Percentiles rank a stretch among this genome's conserved stretches.
phyloP scores from a whole-genome alignment of 495 filamentous ascomycete genomes.

The Hypoxylon crocopeplum region DNA sequence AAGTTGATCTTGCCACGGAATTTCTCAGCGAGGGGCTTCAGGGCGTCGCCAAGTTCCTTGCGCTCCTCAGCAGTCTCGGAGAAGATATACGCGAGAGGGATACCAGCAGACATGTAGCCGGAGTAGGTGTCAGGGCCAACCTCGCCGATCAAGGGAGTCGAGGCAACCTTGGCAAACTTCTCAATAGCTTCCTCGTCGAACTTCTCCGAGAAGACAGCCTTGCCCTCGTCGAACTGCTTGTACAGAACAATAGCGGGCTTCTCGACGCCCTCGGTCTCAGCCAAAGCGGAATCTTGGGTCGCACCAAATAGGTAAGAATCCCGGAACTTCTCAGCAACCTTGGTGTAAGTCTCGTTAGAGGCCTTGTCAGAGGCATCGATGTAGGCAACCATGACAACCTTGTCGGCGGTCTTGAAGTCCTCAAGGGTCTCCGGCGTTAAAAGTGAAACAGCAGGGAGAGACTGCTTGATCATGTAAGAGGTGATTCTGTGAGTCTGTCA shows the following conservation, averaged over 20 bases:
- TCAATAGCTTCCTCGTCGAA: constrained; percentile 79
- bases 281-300: constrained; percentile 80
- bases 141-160: constrained; percentile 93
- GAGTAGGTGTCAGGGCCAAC: constrained; percentile 98
- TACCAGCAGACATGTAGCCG: constrained; percentile 92
- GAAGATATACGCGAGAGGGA: constrained; percentile 98
- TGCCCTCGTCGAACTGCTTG: constrained; percentile 98
- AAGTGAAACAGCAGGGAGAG: constrained; percentile 86
- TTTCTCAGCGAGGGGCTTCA: constrained; percentile 71
- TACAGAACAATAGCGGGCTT: constrained; percentile 90
- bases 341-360: constrained; percentile 78
- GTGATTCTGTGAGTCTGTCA: constrained; percentile 72
- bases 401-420: constrained; percentile 97
- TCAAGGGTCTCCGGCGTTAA: constrained; percentile 81
- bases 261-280: constrained; percentile 86
- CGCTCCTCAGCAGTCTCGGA: constrained; percentile 92
- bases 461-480: constrained; percentile 99
- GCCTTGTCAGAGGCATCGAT: constrained; percentile 83
- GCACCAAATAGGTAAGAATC: constrained; percentile 93
- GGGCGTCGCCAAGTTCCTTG: constrained; percentile 69
- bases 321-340: constrained; percentile 81
- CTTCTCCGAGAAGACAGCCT: constrained; percentile 78
- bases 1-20: constrained; percentile 91
- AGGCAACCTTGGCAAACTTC: constrained; percentile 80
- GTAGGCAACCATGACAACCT: constrained; percentile 93